A percentile compares a stretch with the other conserved stretches of the same genome.
phyloP scores from a whole-genome alignment of 2,329 filamentous ascomycete species.

The Cytospora leucostoma region DNA sequence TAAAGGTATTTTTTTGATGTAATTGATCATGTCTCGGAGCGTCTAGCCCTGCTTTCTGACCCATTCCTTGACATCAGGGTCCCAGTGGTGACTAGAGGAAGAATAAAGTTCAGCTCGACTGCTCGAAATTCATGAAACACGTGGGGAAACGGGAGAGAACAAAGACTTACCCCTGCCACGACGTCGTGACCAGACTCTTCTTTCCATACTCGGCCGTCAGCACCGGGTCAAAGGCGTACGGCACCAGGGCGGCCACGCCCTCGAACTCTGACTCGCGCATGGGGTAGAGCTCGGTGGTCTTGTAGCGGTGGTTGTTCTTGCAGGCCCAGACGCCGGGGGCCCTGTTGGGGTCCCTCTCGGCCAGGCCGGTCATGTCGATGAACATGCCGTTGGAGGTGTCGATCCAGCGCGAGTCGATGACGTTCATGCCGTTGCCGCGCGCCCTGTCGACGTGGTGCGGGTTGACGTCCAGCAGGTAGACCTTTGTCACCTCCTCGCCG shows the following conservation, averaged over 20 bases:
- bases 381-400: slow-evolving; percentile 75
- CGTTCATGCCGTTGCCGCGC: slow-evolving; percentile 69
- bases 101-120: slow-evolving; percentile 29
- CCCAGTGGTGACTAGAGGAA: slow-evolving; percentile 60
- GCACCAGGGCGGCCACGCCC: slow-evolving; percentile 69
- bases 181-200: slow-evolving; percentile 61
- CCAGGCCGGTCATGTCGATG: slow-evolving; percentile 79
- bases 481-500: slow-evolving; percentile 44
- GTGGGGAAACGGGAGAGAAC: slow-evolving; percentile 3
- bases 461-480: slow-evolving; percentile 77
- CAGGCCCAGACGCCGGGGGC: slow-evolving; percentile 71
- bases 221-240: slow-evolving; percentile 67
- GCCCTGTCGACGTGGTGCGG: slow-evolving; percentile 64
- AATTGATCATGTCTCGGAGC: neutral
- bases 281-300: slow-evolving; percentile 71
- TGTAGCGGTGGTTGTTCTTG: slow-evolving; percentile 78
- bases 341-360: slow-evolving; percentile 61
- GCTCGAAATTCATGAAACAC: neutral
- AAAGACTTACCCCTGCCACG: slow-evolving; percentile 60
- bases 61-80: slow-evolving; percentile 60
- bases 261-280: slow-evolving; percentile 75
- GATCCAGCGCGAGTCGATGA: slow-evolving; percentile 85
- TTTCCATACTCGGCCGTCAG: slow-evolving; percentile 65
- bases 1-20: neutral
- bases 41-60: slow-evolving; percentile 41